Conservation (phyloP, 2,329 filamentous ascomycete species). For the Paracoccidioides brasiliensis region DNA sequence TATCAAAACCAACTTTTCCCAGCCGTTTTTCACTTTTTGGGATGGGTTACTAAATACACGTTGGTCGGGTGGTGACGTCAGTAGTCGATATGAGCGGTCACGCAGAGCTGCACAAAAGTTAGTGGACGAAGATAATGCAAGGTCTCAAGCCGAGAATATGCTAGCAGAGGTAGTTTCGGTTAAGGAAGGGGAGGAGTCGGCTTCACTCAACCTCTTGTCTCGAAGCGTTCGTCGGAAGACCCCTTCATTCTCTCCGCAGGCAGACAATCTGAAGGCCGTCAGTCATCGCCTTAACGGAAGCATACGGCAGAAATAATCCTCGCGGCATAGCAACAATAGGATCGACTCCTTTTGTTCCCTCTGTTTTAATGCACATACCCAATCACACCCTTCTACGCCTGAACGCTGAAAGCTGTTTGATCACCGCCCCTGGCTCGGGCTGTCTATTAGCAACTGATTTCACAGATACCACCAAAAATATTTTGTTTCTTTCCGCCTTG, state of each 20-base stretch:
- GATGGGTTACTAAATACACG: constrained; percentile 69
- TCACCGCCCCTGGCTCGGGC: background rate
- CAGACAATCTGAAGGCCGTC: constrained; percentile 24
- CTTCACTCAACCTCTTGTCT: constrained; percentile 5
- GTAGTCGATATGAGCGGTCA: constrained; percentile 45
- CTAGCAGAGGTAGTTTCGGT: constrained; percentile 12
- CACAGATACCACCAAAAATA: background rate
- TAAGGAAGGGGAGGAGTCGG: constrained; percentile 12
- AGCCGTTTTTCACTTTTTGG: constrained; percentile 77
- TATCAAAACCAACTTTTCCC: constrained; percentile 56
- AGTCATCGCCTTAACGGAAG: constrained; percentile 29
- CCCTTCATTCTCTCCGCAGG: constrained; percentile 16
- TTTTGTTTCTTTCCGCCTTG: background rate
- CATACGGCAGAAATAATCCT: constrained; percentile 25
- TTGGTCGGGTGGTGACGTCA: constrained; percentile 59
- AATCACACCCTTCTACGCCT: background rate
- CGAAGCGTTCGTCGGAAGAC: constrained; percentile 26
- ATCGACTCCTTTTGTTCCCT: background rate
- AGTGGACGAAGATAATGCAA: constrained; percentile 36
- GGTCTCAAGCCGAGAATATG: constrained; percentile 15
- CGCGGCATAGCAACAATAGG: background rate
- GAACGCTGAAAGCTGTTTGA: background rate
- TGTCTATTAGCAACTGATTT: background rate
- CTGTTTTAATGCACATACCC: background rate
- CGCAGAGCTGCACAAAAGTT: constrained; percentile 44